A percentile compares a stretch with the other conserved stretches of the same genome.
Evolutionary conservation across 345 rosid species (phyloP).

Genomic region (Laguncularia racemosa): DNA sequence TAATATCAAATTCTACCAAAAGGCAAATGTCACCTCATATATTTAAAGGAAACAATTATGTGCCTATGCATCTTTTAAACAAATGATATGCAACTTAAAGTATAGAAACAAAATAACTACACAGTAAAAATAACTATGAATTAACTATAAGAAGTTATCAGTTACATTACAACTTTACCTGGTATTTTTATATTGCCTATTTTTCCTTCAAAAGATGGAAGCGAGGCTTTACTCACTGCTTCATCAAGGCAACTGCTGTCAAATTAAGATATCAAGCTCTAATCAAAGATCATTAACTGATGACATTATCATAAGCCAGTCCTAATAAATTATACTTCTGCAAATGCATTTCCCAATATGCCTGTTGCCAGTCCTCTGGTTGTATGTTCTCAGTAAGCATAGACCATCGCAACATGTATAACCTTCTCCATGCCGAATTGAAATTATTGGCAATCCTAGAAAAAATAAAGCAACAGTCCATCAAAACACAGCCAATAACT

Average conservation of each 20-base stretch:
- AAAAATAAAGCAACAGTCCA: not conserved
- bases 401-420: conserved; percentile 71
- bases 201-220: conserved; percentile 55
- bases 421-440: conserved; percentile 45
- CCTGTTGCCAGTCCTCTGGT: conserved; percentile 59
- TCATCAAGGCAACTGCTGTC: conserved; percentile 79
- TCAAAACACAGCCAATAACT: too few relatives aligned
- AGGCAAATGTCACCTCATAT: too few relatives aligned
- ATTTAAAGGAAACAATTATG: too few relatives aligned
- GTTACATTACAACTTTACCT: conserved; percentile 24
- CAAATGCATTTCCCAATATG: conserved; percentile 79
- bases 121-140: not conserved
- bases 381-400: conserved; percentile 15
- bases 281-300: not conserved
- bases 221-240: conserved; percentile 61
- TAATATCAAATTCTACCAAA: too few relatives aligned
- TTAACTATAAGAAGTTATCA: not conserved
- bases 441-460: conserved; percentile 21
- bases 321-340: conserved; percentile 39
- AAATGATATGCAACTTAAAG: too few relatives aligned
- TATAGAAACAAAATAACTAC: too few relatives aligned
- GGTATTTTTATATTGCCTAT: conserved; percentile 47
- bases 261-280: conserved; percentile 13
- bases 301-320: not conserved
- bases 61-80: too few relatives aligned